Conservation (phyloP, 2,329 filamentous ascomycete genomes). For the Geosmithia morbida region DNA sequence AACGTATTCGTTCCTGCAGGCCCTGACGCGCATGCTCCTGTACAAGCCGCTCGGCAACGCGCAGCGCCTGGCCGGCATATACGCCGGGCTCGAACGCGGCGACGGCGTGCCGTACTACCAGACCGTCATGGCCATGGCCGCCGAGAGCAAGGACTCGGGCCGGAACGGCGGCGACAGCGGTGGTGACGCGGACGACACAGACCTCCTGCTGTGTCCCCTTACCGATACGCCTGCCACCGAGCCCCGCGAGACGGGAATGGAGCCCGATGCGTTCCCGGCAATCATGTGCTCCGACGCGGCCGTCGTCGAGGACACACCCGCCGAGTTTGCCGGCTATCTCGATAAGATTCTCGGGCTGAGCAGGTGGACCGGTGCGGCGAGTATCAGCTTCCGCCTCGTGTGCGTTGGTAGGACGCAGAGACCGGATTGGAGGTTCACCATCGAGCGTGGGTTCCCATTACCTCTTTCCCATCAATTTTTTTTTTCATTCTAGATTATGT, state of each 20-base stretch:
- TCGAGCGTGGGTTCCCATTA: neutral
- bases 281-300: constrained; percentile 30
- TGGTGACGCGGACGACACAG: neutral
- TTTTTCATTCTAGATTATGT: no score
- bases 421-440: constrained; percentile 21
- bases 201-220: constrained; percentile 4
- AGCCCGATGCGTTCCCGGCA: constrained; percentile 25
- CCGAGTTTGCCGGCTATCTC: constrained; percentile 18
- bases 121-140: neutral
- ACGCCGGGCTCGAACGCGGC: constrained; percentile 26
- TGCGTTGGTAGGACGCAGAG: constrained; percentile 22
- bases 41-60: constrained; percentile 30
- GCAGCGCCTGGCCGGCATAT: constrained; percentile 22
- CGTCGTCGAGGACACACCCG: constrained; percentile 13
- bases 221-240: constrained; percentile 13
- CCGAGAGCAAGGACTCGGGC: neutral
- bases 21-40: constrained; percentile 23
- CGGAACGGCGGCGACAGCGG: constrained; percentile 6
- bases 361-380: constrained; percentile 25
- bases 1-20: constrained; percentile 31
- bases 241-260: constrained; percentile 9
- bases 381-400: constrained; percentile 21
- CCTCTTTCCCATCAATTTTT: neutral
- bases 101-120: constrained; percentile 29
- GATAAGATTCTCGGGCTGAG: constrained; percentile 20